phyloP scores from a whole-genome alignment of 805 yeast genomes.

The Lachancea thermotolerans region DNA sequence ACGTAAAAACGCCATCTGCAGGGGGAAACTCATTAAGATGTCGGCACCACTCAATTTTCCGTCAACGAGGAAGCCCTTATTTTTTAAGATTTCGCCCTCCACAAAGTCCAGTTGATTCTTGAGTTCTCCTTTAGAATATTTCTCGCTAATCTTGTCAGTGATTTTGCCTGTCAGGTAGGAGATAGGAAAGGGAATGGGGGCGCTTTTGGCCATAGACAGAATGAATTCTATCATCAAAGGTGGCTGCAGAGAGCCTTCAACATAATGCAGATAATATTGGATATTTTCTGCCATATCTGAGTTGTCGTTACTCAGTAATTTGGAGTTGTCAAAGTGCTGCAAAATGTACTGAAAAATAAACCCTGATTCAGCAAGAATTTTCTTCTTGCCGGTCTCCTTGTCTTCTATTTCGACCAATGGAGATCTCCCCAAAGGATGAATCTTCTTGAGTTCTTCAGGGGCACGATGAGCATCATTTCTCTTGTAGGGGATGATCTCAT shows the following conservation, averaged over 20 bases:
- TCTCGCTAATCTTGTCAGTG: conserved; percentile 40
- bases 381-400: conserved; percentile 21
- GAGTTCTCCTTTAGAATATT: conserved; percentile 45
- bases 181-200: conserved; percentile 42
- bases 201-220: conserved; percentile 34
- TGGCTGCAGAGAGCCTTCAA: conserved; percentile 60
- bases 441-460: conserved; percentile 41
- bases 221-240: conserved; percentile 35
- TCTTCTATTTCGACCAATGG: conserved; percentile 50
- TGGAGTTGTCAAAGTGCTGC: conserved; percentile 40
- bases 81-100: conserved; percentile 35
- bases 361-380: conserved; percentile 52
- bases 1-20: conserved; percentile 19
- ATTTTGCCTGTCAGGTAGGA: conserved; percentile 39
- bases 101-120: conserved; percentile 35
- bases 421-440: conserved; percentile 58
- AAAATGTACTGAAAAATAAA: conserved; percentile 48
- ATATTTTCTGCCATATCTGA: conserved; percentile 38
- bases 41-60: conserved; percentile 50
- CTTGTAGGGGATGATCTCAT: conserved; percentile 45
- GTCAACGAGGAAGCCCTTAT: conserved; percentile 41
- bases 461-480: conserved; percentile 45
- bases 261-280: conserved; percentile 47
- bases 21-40: conserved; percentile 46
- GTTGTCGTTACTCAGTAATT: conserved; percentile 34